Percentiles rank a stretch among this genome's conserved stretches.
Evolutionary conservation across 371 early-diverging fungal species (phyloP).

Genomic region (Chytridiales sp.): DNA sequence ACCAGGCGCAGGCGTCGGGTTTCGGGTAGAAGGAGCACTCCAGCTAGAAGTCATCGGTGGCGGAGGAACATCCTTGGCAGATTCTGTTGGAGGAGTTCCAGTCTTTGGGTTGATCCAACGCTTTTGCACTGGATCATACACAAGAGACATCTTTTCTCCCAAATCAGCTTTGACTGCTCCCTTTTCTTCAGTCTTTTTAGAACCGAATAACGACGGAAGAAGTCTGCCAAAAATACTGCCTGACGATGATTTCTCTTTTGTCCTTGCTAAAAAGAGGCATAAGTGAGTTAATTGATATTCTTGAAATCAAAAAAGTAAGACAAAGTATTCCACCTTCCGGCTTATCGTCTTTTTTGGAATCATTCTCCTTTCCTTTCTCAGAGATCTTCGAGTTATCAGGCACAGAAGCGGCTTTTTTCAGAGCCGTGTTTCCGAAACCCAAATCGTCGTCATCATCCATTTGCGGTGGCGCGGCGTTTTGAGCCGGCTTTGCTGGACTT

Average conservation of each 20-base stretch:
- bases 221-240: too few relatives aligned
- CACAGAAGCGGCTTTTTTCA: slow-evolving; percentile 12
- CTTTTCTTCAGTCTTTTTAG: slow-evolving; percentile 10
- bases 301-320: neutral
- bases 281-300: neutral
- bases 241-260: too few relatives aligned
- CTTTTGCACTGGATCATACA: slow-evolving; percentile 29
- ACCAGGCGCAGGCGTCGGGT: slow-evolving; percentile 22
- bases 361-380: neutral
- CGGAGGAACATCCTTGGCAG: slow-evolving; percentile 13
- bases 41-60: slow-evolving; percentile 26
- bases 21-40: slow-evolving; percentile 24
- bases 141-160: slow-evolving; percentile 14
- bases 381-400: neutral
- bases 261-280: neutral
- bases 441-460: slow-evolving; percentile 42
- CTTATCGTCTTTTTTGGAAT: neutral
- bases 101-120: slow-evolving; percentile 21
- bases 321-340: slow-evolving; percentile 6
- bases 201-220: slow-evolving; percentile 14
- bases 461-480: too few relatives aligned
- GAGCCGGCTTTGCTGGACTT: neutral
- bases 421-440: slow-evolving; percentile 39
- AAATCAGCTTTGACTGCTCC: slow-evolving; percentile 13
- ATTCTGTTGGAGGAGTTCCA: slow-evolving; percentile 11